Conservation (phyloP, 2,329 filamentous ascomycete genomes). For the Talaromyces sp. region DNA sequence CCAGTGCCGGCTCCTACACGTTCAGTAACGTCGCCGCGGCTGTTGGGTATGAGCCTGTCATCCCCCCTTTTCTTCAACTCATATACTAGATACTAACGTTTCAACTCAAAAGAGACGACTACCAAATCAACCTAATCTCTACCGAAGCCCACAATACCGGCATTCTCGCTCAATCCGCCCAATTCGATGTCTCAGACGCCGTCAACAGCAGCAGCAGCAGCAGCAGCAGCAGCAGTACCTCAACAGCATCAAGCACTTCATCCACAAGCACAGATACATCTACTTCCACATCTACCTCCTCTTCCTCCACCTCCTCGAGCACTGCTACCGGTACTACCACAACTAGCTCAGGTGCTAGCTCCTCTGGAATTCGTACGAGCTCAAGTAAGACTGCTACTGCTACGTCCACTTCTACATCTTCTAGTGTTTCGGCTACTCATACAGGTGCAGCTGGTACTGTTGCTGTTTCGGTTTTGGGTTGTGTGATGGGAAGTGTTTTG, state of each 20-base stretch:
- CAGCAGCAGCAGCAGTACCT: slow-evolving; percentile 8
- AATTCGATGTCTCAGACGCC: slow-evolving; percentile 25
- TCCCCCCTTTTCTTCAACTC: background rate
- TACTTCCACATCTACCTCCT: slow-evolving; percentile 12
- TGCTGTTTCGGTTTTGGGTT: slow-evolving; percentile 25
- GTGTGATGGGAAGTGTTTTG: slow-evolving; percentile 17
- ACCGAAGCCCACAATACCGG: slow-evolving; percentile 29
- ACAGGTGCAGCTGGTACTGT: slow-evolving; percentile 24
- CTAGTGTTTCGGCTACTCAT: slow-evolving; percentile 17
- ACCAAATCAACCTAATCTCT: slow-evolving; percentile 41
- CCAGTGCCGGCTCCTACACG: slow-evolving; percentile 31
- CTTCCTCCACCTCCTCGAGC: slow-evolving; percentile 20
- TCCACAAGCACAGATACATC: slow-evolving; percentile 19
- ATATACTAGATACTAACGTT: background rate
- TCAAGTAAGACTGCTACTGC: slow-evolving; percentile 19
- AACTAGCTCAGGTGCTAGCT: slow-evolving; percentile 16
- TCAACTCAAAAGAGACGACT: slow-evolving; percentile 26
- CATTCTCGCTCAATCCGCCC: slow-evolving; percentile 40
- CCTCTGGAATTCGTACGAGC: slow-evolving; percentile 18
- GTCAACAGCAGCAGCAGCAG: slow-evolving; percentile 9
- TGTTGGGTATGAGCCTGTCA: background rate
- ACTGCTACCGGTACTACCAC: slow-evolving; percentile 18
- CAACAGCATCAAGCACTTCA: slow-evolving; percentile 11
- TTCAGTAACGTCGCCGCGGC: slow-evolving; percentile 26
- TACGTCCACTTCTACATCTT: background rate